These are phyloP conservation scores for Aspergillus melleus DNA, from an alignment of 2,329 filamentous ascomycete species.

Conservation along the genomic window DNA sequence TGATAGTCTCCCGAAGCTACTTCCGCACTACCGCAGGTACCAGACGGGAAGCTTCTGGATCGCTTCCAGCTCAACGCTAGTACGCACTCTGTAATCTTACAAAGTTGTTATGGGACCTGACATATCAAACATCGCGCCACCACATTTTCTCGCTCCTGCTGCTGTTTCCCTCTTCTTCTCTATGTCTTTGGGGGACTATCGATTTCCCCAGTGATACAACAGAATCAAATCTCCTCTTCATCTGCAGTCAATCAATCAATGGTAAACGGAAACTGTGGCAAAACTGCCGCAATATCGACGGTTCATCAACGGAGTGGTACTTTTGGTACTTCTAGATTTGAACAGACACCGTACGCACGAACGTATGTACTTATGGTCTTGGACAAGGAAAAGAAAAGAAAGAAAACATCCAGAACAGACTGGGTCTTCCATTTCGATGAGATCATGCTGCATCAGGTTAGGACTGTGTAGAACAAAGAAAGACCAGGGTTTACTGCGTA, in stretches of 20 bases:
- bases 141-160: background rate
- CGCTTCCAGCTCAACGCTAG: slow-evolving; percentile 9
- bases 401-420: background rate
- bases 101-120: background rate
- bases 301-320: background rate
- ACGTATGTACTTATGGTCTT: background rate
- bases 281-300: background rate
- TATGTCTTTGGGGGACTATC: background rate
- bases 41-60: slow-evolving; percentile 15
- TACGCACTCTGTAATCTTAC: background rate
- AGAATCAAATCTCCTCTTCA: background rate
- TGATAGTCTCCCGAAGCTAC: slow-evolving; percentile 14
- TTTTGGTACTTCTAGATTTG: background rate
- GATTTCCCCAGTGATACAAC: background rate
- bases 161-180: background rate
- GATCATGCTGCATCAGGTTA: slow-evolving; percentile 6
- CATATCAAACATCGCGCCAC: slow-evolving; percentile 11
- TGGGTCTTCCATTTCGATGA: background rate
- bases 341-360: background rate
- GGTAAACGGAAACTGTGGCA: background rate
- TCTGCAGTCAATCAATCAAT: background rate
- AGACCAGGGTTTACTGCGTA: slow-evolving; percentile 3
- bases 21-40: slow-evolving; percentile 16
- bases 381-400: background rate
- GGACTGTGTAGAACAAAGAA: background rate